Base-by-base conservation (phyloP, 2,329 filamentous ascomycete species). In the Botrytis cinerea region DNA sequence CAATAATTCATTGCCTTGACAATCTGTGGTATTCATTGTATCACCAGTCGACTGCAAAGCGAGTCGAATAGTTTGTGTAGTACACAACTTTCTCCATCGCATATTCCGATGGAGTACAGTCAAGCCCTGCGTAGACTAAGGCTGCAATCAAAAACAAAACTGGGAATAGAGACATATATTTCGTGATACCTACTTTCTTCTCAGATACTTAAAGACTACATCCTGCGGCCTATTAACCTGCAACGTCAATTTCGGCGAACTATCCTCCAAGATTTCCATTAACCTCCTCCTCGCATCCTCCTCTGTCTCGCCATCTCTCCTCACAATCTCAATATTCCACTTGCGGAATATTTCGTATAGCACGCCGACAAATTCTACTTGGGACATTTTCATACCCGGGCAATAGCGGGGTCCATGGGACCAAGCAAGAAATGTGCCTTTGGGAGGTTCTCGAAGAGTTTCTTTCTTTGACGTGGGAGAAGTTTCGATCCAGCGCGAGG, bases 401-500 rank as follows among this genome's bases (percentile, higher is more conserved):
- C 80, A 81, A 25, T 75, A 75, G 32, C 80, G 75, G 22, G 76
- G 72, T 25, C 80, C 80, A 35, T 79, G 78, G 6, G 76, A 77
- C 67, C 81, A 82, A 14, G 80, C 78, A 16, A 80, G 71, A 74
- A 78, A 81, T 9, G 76, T 46, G 35, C 74, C 72, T 22, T 54
- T 71, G 22, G 69, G 62, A n/a, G 74, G 72, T 28, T 75, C 54
- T 48, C 70, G 69, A 8, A 74, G 35, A 7, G 25, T 68, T 68
- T 68, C 64, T 2, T 14, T 68, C 4, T 40, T 48, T 8, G 66
- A 70, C 46, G 59, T 51, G 16, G 61, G 35, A 28, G 72, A 63
- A 9, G 66, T 38, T 9, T 73, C 66, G 46, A 89, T 80, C 88
- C 88, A 90, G 59, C 88, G 84, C 77, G 89, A 86, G 0, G 88